Conservation (phyloP, 148 eudicot genomes). For the Fagopyrum tataricum region DNA sequence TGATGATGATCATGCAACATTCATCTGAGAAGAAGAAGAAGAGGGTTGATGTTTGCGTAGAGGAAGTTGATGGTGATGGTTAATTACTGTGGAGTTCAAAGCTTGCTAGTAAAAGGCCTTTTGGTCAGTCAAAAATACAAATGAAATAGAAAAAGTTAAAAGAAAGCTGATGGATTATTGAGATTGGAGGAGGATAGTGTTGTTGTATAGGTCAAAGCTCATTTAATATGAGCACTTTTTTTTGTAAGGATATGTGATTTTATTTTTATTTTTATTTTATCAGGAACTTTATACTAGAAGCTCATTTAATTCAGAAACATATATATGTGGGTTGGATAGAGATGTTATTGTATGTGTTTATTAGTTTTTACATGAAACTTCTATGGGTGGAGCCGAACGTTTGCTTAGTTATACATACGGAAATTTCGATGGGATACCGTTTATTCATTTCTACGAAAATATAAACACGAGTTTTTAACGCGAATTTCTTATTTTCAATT, state of each 20-base stretch:
- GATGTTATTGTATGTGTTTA: too few species aligned
- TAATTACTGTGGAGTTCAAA: neutral
- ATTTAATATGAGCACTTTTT: slow-evolving; percentile 8
- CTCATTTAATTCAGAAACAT: neutral
- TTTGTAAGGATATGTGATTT: slow-evolving; percentile 5
- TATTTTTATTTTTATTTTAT: neutral
- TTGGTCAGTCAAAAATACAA: neutral
- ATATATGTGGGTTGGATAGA: neutral
- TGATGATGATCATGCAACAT: neutral
- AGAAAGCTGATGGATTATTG: neutral
- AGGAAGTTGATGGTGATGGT: slow-evolving; percentile 1
- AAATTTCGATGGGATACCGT: too few species aligned
- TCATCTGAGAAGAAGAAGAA: neutral
- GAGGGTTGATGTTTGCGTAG: neutral
- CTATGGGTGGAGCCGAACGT: too few species aligned
- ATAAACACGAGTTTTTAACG: too few species aligned
- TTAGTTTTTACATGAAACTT: too few species aligned
- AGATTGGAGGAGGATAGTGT: slow-evolving; percentile 9
- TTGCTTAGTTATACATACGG: too few species aligned
- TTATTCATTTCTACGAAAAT: too few species aligned
- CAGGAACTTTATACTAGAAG: neutral
- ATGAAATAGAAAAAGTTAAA: neutral
- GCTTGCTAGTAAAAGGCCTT: slow-evolving; percentile 7
- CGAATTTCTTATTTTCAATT: too few species aligned
- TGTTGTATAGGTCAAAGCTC: slow-evolving; percentile 14